Evolutionary conservation across 805 yeast genomes (phyloP).

Genomic region (Metschnikowia lachancei): DNA sequence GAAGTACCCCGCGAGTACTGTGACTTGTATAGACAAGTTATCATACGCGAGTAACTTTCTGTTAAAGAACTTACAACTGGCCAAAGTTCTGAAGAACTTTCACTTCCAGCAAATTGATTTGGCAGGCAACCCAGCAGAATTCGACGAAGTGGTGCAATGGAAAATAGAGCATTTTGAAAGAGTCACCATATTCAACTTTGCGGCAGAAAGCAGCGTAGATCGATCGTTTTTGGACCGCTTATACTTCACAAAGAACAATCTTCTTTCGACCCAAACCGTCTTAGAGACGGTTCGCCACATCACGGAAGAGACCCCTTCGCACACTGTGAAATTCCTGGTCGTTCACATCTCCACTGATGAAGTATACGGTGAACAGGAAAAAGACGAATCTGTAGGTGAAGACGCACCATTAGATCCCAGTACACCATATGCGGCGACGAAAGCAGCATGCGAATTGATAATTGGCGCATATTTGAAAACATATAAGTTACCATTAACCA

Average conservation of each 20-base stretch:
- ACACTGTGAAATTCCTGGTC: conserved; percentile 9
- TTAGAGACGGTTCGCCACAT: conserved; percentile 39
- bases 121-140: conserved; percentile 22
- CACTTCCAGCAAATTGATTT: conserved; percentile 36
- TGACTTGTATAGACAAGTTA: conserved; percentile 47
- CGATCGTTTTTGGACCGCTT: conserved; percentile 46
- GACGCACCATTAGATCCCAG: conserved; percentile 44
- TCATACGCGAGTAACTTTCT: conserved; percentile 43
- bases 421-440: conserved; percentile 56
- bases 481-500: conserved; percentile 40
- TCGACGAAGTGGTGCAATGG: conserved; percentile 19
- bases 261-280: conserved; percentile 46
- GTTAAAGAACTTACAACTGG: conserved; percentile 21
- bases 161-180: conserved; percentile 8
- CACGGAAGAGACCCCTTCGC: not conserved
- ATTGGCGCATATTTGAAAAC: conserved; percentile 44
- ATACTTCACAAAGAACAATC: conserved; percentile 44
- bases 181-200: conserved; percentile 44
- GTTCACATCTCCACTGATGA: conserved; percentile 57
- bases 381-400: conserved; percentile 30
- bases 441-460: conserved; percentile 52
- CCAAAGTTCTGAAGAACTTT: conserved; percentile 21
- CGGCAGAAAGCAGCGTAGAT: conserved; percentile 58
- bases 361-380: conserved; percentile 49
- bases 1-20: conserved; percentile 27